Base-by-base conservation (phyloP, 805 yeast species). In the Lipomyces oligophaga region DNA sequence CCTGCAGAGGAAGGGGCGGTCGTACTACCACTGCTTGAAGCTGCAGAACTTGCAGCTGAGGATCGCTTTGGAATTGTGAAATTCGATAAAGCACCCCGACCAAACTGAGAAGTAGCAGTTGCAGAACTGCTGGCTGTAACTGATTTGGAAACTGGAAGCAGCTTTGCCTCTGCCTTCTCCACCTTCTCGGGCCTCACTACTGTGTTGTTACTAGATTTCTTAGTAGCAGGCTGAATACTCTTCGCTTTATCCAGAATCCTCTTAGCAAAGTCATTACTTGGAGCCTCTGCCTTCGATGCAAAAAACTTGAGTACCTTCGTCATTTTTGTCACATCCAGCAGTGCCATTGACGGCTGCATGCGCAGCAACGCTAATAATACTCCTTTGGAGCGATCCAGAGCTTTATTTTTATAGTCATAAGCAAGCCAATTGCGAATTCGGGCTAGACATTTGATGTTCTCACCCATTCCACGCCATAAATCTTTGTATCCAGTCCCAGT, bases 371-470 rank as follows among this genome's bases (percentile, higher is more conserved):
- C 43, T 11, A 15, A 30, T 30, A 57, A n/a, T 8, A 54, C 30
- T 13, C 45, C 24, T 19, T 38, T 38, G 13, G 52, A 42, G 10
- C 35, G 26, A 6, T 54, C 58, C 30, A 45, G 45, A 7, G 34
- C 20, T 43, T 55, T 57, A 16, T 47, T 36, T 41, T 57, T 57
- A 34, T 49, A 51, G 35, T 57, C 57, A 25, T 20, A 37, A 11
- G 38, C 54, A 10, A 57, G 38, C 60, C 58, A 54, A 30, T 57
- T 57, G 11, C 60, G 44, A 16, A 57, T 16, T 5, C 60, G 58
- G 1, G 60, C 60, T 7, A 57, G 41, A 22, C 48, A 42, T 21
- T 44, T 38, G 13, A 54, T 26, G 32, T 52, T 55, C 8, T 21
- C 36, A 3, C 47, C 46, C 34, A 55, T 26, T 18, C 18, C 34